phyloP scores from a whole-genome alignment of 2,329 filamentous ascomycete genomes.

The Alternaria novae-zelandiae region DNA sequence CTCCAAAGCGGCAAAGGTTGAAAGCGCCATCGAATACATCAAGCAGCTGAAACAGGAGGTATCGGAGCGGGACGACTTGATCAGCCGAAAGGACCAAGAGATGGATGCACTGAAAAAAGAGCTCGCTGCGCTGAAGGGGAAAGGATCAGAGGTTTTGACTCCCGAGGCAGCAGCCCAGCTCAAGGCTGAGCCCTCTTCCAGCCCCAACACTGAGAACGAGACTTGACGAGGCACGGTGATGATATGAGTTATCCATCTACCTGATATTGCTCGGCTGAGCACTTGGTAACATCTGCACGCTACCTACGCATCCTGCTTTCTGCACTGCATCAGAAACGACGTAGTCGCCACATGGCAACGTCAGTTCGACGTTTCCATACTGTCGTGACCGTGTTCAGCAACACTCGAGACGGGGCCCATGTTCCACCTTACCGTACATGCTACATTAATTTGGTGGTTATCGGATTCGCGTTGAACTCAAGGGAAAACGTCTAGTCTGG shows the following conservation, averaged over 20 bases:
- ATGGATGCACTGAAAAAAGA: constrained; percentile 59
- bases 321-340: neutral
- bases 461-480: neutral
- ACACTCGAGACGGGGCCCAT: neutral
- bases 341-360: neutral
- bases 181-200: constrained; percentile 21
- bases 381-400: neutral
- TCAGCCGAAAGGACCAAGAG: constrained; percentile 70
- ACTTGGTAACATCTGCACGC: neutral
- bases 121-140: constrained; percentile 49
- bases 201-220: constrained; percentile 16
- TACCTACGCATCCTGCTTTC: neutral
- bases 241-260: neutral
- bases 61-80: constrained; percentile 66
- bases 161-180: constrained; percentile 12
- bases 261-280: neutral
- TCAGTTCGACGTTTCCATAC: neutral
- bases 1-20: constrained; percentile 97
- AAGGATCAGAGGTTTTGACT: constrained; percentile 19
- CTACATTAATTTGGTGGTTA: neutral
- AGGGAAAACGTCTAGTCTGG: neutral
- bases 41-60: constrained; percentile 80
- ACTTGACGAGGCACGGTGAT: constrained; percentile 14
- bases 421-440: neutral
- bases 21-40: constrained; percentile 95